A percentile compares a stretch with the other conserved stretches of the same genome.
Evolutionary conservation across 176 grass and related monocot species (phyloP).

Genomic region (Lolium perenne): DNA sequence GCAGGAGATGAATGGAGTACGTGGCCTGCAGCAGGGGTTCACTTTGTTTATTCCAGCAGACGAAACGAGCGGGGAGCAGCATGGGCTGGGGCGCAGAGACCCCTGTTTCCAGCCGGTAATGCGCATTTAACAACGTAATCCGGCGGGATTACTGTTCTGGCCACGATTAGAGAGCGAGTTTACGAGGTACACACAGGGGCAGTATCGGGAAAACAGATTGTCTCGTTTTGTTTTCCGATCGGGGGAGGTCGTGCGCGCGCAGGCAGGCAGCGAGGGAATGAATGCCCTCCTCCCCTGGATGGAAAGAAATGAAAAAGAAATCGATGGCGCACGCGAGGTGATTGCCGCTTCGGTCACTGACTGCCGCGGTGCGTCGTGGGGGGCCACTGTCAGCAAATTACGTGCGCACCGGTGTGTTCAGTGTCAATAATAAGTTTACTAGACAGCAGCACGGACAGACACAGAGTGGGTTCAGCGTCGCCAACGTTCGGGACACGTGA

Average conservation of each 20-base stretch:
- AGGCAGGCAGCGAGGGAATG: conserved; percentile 43
- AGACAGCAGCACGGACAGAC: neutral
- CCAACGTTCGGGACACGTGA: conserved; percentile 40
- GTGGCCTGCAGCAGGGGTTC: neutral
- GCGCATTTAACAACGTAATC: conserved; percentile 17
- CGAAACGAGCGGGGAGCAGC: neutral
- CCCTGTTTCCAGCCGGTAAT: conserved; percentile 50
- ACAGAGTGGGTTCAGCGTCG: neutral
- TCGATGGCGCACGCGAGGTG: neutral
- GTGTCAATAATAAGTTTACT: neutral
- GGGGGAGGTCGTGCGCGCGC: conserved; percentile 23
- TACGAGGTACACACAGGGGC: neutral
- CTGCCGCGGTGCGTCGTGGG: neutral
- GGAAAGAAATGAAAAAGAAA: neutral
- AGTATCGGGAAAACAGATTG: neutral
- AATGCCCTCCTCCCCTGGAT: conserved; percentile 20
- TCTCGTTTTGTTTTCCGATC: neutral
- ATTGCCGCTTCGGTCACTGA: neutral
- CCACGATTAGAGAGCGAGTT: neutral
- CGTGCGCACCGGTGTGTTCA: neutral
- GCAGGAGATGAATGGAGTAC: conserved; percentile 20
- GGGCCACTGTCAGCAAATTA: neutral
- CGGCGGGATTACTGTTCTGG: conserved; percentile 34
- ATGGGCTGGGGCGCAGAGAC: conserved; percentile 49
- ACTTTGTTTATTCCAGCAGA: neutral